phyloP scores from a whole-genome alignment of 768 basidiomycete species.

The Hysterangium stoloniferum region DNA sequence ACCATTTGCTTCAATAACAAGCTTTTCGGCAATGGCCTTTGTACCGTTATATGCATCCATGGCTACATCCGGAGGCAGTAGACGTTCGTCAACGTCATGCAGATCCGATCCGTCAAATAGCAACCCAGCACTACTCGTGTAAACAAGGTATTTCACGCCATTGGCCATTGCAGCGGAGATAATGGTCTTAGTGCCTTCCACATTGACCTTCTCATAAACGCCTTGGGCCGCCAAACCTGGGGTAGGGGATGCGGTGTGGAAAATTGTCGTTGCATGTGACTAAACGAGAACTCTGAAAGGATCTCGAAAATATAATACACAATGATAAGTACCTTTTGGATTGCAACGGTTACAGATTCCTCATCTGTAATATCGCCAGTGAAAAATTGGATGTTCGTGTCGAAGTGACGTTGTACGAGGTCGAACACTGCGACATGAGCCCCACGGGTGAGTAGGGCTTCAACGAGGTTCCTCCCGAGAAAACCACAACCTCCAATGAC shows the following conservation, averaged over 20 bases:
- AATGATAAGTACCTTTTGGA: conserved; percentile 52
- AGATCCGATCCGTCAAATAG: conserved; percentile 79
- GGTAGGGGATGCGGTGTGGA: conserved; percentile 88
- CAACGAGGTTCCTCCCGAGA: conserved; percentile 85
- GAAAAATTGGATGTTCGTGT: conserved; percentile 72
- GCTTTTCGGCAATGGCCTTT: conserved; percentile 80
- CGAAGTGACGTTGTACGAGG: conserved; percentile 81
- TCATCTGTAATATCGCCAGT: conserved; percentile 83
- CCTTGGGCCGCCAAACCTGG: conserved; percentile 59
- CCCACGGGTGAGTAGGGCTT: conserved; percentile 69
- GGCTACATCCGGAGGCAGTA: conserved; percentile 61
- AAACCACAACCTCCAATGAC: conserved; percentile 95
- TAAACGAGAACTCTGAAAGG: conserved; percentile 32
- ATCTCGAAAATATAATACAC: not conserved
- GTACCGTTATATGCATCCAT: conserved; percentile 92
- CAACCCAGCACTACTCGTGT: conserved; percentile 89
- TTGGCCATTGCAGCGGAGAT: conserved; percentile 71
- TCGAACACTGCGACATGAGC: conserved; percentile 85
- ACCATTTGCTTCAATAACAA: conserved; percentile 82
- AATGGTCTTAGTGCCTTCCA: conserved; percentile 80
- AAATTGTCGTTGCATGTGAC: conserved; percentile 72
- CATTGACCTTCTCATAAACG: conserved; percentile 88
- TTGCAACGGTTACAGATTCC: conserved; percentile 59
- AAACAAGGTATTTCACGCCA: conserved; percentile 81
- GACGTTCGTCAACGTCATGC: conserved; percentile 82